phyloP scores from a whole-genome alignment of 1,139 yeast genomes.

The Arxiozyma bovina region DNA sequence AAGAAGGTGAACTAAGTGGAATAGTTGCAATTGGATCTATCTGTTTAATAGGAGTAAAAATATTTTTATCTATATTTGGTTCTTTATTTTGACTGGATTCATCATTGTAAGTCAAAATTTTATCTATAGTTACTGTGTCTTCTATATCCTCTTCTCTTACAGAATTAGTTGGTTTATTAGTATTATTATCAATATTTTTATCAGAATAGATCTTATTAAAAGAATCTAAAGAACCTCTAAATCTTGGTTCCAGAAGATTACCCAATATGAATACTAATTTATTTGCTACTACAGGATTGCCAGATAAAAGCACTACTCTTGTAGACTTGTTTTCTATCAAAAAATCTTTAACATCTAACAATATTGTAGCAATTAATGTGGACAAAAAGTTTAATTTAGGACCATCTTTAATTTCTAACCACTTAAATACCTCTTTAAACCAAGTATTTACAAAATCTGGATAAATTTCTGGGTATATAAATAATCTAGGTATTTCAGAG shows the following conservation, averaged over 20 bases:
- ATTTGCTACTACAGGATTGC: slow-evolving; percentile 54
- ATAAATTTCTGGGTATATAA: slow-evolving; percentile 28
- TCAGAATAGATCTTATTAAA: neutral
- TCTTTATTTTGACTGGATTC: neutral
- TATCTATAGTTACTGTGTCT: neutral
- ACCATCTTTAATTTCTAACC: slow-evolving; percentile 58
- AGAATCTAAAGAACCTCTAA: slow-evolving; percentile 10
- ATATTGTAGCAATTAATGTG: slow-evolving; percentile 37
- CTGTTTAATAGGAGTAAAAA: neutral
- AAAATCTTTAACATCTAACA: slow-evolving; percentile 36
- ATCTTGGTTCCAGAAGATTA: slow-evolving; percentile 34
- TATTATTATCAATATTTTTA: neutral
- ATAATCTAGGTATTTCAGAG: slow-evolving; percentile 31
- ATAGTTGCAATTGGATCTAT: neutral
- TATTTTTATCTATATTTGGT: neutral
- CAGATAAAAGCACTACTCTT: slow-evolving; percentile 49
- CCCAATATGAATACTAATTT: slow-evolving; percentile 47
- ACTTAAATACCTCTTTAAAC: slow-evolving; percentile 49
- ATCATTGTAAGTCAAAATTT: neutral
- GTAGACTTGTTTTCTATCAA: slow-evolving; percentile 31
- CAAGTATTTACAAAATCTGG: slow-evolving; percentile 35
- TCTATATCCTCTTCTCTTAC: neutral
- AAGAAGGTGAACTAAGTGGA: slow-evolving; percentile 3
- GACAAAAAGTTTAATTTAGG: slow-evolving; percentile 37
- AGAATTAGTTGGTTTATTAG: neutral